Conservation (phyloP, 208 protist species). For the Trypanosoma vivax region DNA sequence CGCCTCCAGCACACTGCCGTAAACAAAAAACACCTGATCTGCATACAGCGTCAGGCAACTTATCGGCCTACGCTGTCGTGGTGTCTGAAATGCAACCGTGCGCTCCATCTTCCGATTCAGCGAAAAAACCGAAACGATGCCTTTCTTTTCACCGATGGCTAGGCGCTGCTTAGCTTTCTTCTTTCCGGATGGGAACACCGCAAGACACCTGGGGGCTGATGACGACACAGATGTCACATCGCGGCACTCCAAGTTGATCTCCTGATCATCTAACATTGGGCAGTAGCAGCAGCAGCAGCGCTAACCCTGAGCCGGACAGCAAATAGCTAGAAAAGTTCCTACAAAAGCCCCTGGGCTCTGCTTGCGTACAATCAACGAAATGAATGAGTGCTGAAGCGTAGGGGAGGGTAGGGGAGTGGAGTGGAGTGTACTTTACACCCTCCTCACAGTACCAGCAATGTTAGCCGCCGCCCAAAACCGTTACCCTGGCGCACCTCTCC, state of each 20-base stretch:
- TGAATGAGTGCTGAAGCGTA: no score
- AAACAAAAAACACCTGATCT: slow-evolving; percentile 79
- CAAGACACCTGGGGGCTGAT: slow-evolving; percentile 43
- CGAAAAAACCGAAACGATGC: slow-evolving; percentile 48
- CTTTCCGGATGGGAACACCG: slow-evolving; percentile 68
- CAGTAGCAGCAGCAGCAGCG: no score
- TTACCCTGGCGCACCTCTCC: no score
- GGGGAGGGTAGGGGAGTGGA: no score
- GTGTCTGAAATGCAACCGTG: slow-evolving; percentile 40
- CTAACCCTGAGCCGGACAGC: background rate
- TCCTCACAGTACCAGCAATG: no score
- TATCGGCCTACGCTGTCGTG: slow-evolving; percentile 30
- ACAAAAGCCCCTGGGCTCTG: no score
- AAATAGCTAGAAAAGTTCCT: no score
- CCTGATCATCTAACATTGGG: slow-evolving; percentile 6
- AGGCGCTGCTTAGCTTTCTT: slow-evolving; percentile 72
- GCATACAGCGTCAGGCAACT: slow-evolving; percentile 54
- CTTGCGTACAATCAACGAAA: no score
- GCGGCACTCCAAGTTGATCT: slow-evolving; percentile 19
- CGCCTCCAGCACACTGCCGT: slow-evolving; percentile 60
- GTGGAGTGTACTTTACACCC: no score
- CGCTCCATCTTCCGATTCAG: slow-evolving; percentile 46
- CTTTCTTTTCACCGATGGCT: slow-evolving; percentile 61
- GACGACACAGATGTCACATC: slow-evolving; percentile 33
- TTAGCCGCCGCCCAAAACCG: no score